phyloP scores from a whole-genome alignment of 2,329 filamentous ascomycete species.

The Didymella arachidicola region DNA sequence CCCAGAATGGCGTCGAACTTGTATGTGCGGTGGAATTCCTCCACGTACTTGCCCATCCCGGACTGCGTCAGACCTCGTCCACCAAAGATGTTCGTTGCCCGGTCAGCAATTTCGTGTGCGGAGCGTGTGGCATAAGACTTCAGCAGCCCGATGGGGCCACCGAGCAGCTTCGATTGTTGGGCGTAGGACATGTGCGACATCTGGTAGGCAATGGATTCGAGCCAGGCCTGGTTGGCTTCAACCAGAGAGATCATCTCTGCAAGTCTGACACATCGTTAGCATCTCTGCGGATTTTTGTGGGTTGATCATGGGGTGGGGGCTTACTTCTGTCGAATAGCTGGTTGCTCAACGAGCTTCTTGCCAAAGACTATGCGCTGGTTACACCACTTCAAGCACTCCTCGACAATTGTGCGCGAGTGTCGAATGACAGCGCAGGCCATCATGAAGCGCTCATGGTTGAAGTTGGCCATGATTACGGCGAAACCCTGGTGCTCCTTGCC shows the following conservation, averaged over 20 bases:
- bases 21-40: slow-evolving; percentile 84
- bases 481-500: slow-evolving; percentile 88
- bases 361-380: slow-evolving; percentile 86
- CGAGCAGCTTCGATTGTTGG: slow-evolving; percentile 76
- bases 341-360: slow-evolving; percentile 82
- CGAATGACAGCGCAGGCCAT: slow-evolving; percentile 74
- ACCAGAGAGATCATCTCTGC: slow-evolving; percentile 86
- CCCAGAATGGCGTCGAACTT: slow-evolving; percentile 74
- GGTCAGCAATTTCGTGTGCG: slow-evolving; percentile 83
- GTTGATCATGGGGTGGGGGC: slow-evolving; percentile 28
- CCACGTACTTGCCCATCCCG: slow-evolving; percentile 83
- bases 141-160: slow-evolving; percentile 81
- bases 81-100: slow-evolving; percentile 85
- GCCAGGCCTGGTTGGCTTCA: slow-evolving; percentile 85
- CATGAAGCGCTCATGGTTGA: slow-evolving; percentile 85
- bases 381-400: slow-evolving; percentile 87
- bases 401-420: slow-evolving; percentile 72
- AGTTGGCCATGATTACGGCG: slow-evolving; percentile 83
- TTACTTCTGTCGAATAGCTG: slow-evolving; percentile 80
- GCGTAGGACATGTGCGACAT: slow-evolving; percentile 86
- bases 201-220: slow-evolving; percentile 84
- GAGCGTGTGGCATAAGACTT: slow-evolving; percentile 80
- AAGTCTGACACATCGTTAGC: slow-evolving; percentile 58
- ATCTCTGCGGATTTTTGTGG: neutral
- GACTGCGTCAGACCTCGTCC: slow-evolving; percentile 80